A percentile compares a stretch with the other conserved stretches of the same genome.
Evolutionary conservation across 257 asterid species (phyloP).

Genomic region (Nicotiana noctiflora): DNA sequence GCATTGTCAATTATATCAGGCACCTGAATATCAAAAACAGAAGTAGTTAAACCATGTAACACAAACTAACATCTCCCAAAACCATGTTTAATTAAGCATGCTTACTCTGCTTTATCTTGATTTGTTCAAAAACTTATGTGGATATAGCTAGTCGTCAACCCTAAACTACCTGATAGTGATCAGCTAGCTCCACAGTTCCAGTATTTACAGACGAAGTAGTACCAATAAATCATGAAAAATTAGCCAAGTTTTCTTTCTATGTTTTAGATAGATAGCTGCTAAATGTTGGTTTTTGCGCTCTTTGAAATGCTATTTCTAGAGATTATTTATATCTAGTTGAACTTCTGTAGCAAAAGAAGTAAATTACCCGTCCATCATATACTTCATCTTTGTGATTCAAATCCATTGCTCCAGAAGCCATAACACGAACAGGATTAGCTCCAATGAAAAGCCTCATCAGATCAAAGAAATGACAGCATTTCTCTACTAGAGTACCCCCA

Average conservation of each 20-base stretch:
- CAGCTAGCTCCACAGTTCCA: background rate
- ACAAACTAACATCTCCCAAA: background rate
- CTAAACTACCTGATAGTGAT: background rate
- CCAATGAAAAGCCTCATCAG: constrained; percentile 88
- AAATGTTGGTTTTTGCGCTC: background rate
- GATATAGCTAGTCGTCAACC: background rate
- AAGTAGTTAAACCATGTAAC: background rate
- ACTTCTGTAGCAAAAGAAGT: background rate
- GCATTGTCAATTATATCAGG: constrained; percentile 97
- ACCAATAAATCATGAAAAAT: background rate
- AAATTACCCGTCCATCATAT: constrained; percentile 66
- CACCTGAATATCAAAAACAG: constrained; percentile 41
- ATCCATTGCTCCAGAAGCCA: constrained; percentile 96
- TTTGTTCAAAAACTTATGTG: background rate
- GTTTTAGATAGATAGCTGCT: background rate
- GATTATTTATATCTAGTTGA: background rate
- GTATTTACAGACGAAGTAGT: background rate
- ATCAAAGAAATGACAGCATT: constrained; percentile 97
- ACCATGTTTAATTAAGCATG: background rate
- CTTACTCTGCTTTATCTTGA: background rate
- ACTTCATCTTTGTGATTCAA: constrained; percentile 85
- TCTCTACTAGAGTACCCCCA: constrained; percentile 96
- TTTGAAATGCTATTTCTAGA: background rate
- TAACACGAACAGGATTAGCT: constrained; percentile 68
- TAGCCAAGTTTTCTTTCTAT: background rate